Evolutionary conservation across 768 basidiomycete genomes (phyloP).

Genomic region (Mycena vulgaris): DNA sequence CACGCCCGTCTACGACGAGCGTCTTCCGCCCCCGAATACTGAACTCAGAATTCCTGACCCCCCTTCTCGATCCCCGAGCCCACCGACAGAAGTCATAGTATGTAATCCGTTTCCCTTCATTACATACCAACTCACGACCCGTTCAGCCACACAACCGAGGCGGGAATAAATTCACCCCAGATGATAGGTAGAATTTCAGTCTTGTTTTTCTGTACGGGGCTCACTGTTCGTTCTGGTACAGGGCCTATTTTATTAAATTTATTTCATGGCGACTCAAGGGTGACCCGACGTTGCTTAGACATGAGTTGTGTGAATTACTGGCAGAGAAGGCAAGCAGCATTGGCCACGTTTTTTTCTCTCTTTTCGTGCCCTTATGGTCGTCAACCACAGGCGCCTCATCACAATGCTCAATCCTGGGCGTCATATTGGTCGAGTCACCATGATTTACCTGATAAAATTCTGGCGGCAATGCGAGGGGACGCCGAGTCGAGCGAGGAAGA

Average conservation of each 20-base stretch:
- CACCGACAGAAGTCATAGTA: slow-evolving; percentile 66
- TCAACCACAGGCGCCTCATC: slow-evolving; percentile 72
- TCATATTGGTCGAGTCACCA: slow-evolving; percentile 79
- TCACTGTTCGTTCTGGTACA: background rate
- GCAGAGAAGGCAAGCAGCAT: slow-evolving; percentile 65
- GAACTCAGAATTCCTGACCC: slow-evolving; percentile 73
- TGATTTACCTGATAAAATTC: slow-evolving; percentile 77
- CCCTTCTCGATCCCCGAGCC: slow-evolving; percentile 79
- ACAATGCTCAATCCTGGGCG: slow-evolving; percentile 73
- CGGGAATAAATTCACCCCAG: slow-evolving; percentile 76
- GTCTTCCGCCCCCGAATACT: slow-evolving; percentile 73
- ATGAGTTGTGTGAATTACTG: slow-evolving; percentile 68
- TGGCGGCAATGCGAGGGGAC: slow-evolving; percentile 59
- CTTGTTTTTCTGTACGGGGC: background rate
- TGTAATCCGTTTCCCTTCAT: background rate
- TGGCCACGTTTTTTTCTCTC: background rate
- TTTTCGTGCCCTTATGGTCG: slow-evolving; percentile 22
- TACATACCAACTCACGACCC: background rate
- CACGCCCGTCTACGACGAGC: slow-evolving; percentile 60
- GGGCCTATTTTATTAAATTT: slow-evolving; percentile 76
- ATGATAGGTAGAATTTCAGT: slow-evolving; percentile 56
- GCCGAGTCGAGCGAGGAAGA: slow-evolving; percentile 45
- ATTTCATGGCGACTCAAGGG: slow-evolving; percentile 72
- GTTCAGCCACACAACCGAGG: slow-evolving; percentile 53
- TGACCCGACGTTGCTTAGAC: slow-evolving; percentile 67